Evolutionary conservation across 129 eudicot species (phyloP), one percentile per base, ranked within the genome.

Genomic region (Deinandra increscens): DNA sequence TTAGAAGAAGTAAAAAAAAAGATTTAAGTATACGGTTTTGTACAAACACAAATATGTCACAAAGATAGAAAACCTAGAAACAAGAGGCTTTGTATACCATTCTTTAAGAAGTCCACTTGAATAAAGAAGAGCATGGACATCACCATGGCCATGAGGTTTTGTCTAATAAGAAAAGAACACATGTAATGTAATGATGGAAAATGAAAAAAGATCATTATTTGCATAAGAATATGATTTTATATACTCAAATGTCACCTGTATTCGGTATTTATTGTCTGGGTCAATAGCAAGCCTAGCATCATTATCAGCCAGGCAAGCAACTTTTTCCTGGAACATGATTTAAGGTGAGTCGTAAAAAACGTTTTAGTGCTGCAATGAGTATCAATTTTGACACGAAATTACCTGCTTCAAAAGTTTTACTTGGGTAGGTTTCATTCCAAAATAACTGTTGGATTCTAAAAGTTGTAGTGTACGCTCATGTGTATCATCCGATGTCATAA

Each of bases 141-240:
- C 99, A 67, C 97, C 99, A 78, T 94, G 99, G 68, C 99, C 99
- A 80, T 94, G 99, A 73, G 99, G 99, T 76, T 94, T 94, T 74
- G 97, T 89, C 99, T 94, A 60, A 31, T 38, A 60, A 51, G 37
- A 29, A 29, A 68, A 38, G 7, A 60, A 51, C 31, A 18, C 0
- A 36, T 67, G 44, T 44, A 69, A 36, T 67, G 44, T 44, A 69
- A 7, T 7, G 17, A 20, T 42, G 53, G 44, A 9, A 65, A 55
- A 38, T 7, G 20, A 4, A 64, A 38, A 51, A 7, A 4, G 2
- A 51, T 14, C 18, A 53, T 10, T 14, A 50, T 39, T 38, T 17
- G 14, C 15, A 48, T 38, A 33, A 63, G 59, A 38, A 7, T 23
- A 50, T 31, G 37, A 20, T 31, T 55, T 46, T 31, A 9, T 58